Base-by-base conservation (phyloP, 108 stramenopile genomes). In the Nitzschia palea region DNA sequence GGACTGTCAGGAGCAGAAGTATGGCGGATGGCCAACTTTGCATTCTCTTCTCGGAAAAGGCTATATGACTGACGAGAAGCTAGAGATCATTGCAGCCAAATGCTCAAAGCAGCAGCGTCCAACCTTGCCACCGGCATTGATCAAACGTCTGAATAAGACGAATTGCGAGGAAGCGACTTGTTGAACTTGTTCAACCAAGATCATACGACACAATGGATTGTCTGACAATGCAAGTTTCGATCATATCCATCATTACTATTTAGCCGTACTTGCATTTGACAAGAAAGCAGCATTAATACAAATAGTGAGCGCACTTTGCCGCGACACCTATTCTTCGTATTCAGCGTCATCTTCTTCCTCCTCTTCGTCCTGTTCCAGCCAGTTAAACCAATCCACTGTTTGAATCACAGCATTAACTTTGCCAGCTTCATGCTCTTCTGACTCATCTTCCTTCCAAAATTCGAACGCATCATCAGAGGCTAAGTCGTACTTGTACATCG, bases 401-500 rank as follows among this genome's bases (percentile, higher is more conserved):
- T 95, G 90, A 54, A 90, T 90, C 40, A 90, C 68, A 5, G 87
- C 86, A 56, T 82, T 88, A 35, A 76, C 65, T 69, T 91, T 95
- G 9, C 93, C 90, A 22, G 36, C 55, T 40, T 80, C 71, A 51
- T 85, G 71, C 44, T 78, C 85, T 32, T 73, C 76, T 14, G 83
- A 80, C 55, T 95, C 93, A 55, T 95, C 93, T 33, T 95, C 93
- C 62, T 95, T 95, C 88, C 90, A 95, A 47, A 72, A 53, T 18
- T 57, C 62, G 71, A 88, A 91, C 10, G 90, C 88, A 52, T 89
- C 93, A 25, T 84, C 90, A 9, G 75, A 78, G 0, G 84, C 87
- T 12, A 95, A 65, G 71, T 95, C 93, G 55, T 61, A 87, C 79
- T 91, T 90, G 84, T 95, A 95, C 93, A 91, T 88, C 48, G 80